Percentiles rank a stretch among this genome's conserved stretches.
Evolutionary conservation across 768 basidiomycete genomes (phyloP).

Genomic region (Phylloporus rhodoxanthus): DNA sequence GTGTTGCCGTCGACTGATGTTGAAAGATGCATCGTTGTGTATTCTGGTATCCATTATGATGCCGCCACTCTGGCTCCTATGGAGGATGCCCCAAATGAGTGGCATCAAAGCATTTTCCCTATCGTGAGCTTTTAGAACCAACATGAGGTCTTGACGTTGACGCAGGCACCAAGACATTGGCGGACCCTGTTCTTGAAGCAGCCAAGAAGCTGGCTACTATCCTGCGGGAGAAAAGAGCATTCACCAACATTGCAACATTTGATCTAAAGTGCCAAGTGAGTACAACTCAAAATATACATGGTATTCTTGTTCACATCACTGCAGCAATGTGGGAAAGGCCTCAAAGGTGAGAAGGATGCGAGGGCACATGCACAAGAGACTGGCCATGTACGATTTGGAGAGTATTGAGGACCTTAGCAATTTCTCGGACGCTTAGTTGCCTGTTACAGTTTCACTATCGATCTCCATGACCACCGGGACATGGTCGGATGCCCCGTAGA

Average conservation of each 20-base stretch:
- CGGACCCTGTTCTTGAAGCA: slow-evolving; percentile 48
- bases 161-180: slow-evolving; percentile 17
- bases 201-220: slow-evolving; percentile 66
- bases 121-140: slow-evolving; percentile 34
- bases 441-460: slow-evolving; percentile 36
- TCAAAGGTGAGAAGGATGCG: slow-evolving; percentile 94
- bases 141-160: slow-evolving; percentile 20
- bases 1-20: slow-evolving; percentile 3
- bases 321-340: slow-evolving; percentile 73
- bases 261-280: slow-evolving; percentile 82
- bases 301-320: slow-evolving; percentile 6
- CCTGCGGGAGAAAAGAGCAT: slow-evolving; percentile 73
- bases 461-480: slow-evolving; percentile 78
- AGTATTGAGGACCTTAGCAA: slow-evolving; percentile 45
- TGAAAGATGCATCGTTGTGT: slow-evolving; percentile 68
- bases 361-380: slow-evolving; percentile 82
- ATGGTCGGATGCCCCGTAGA: slow-evolving; percentile 86
- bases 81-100: slow-evolving; percentile 69
- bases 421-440: not conserved
- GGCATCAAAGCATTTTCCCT: slow-evolving; percentile 85
- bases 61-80: slow-evolving; percentile 78
- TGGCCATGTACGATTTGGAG: slow-evolving; percentile 80
- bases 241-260: slow-evolving; percentile 88
- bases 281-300: not conserved
- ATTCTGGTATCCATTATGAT: slow-evolving; percentile 97